phyloP scores from a whole-genome alignment of 805 yeast genomes.

The Cyberlindnera nakhonratchasimensis region DNA sequence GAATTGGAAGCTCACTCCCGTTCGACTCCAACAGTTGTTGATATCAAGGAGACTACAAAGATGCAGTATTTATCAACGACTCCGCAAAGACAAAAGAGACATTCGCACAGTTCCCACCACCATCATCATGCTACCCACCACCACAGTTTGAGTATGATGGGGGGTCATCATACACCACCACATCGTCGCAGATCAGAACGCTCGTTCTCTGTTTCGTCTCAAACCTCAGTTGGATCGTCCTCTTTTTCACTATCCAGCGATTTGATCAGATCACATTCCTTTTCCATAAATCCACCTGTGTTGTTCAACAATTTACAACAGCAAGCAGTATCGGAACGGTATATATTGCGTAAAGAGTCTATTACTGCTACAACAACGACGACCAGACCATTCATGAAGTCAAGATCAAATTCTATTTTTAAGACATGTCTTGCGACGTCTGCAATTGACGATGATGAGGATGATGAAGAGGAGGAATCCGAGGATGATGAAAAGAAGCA shows the following conservation, averaged over 20 bases:
- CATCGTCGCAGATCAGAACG: slow-evolving; percentile 10
- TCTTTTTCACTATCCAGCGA: slow-evolving; percentile 1
- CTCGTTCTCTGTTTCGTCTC: slow-evolving; percentile 14
- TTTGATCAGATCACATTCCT: slow-evolving; percentile 10
- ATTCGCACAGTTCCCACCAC: slow-evolving; percentile 10
- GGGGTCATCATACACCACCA: neutral
- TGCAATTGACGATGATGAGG: slow-evolving; percentile 17
- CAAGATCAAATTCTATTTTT: slow-evolving; percentile 15
- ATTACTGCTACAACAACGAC: neutral
- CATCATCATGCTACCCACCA: too few relatives aligned
- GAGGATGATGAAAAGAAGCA: slow-evolving; percentile 6
- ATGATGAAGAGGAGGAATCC: slow-evolving; percentile 10
- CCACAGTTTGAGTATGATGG: neutral
- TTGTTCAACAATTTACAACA: slow-evolving; percentile 13
- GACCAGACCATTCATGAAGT: slow-evolving; percentile 1
- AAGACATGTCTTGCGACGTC: slow-evolving; percentile 7
- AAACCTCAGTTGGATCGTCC: slow-evolving; percentile 9
- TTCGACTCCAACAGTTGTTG: slow-evolving; percentile 3
- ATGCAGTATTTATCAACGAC: slow-evolving; percentile 9
- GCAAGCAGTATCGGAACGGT: slow-evolving; percentile 13
- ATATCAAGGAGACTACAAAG: slow-evolving; percentile 8
- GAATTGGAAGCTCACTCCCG: slow-evolving; percentile 32
- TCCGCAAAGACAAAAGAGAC: slow-evolving; percentile 13
- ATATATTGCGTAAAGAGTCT: slow-evolving; percentile 11
- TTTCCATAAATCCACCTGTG: slow-evolving; percentile 13